Percentiles rank a stretch among this genome's conserved stretches.
Conservation (phyloP, 805 yeast genomes). For the Myxozyma vanderwaltii region DNA sequence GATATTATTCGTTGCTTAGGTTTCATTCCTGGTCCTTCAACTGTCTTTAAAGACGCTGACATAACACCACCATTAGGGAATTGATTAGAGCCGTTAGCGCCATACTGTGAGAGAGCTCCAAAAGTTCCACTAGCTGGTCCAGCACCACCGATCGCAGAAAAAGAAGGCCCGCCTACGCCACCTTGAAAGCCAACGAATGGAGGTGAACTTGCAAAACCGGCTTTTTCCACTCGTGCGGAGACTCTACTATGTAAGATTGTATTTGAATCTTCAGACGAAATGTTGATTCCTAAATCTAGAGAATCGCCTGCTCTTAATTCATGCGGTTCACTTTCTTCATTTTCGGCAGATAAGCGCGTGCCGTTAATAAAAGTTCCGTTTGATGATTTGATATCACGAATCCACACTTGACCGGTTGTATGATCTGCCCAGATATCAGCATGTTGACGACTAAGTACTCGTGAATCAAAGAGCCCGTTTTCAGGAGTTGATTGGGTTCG, state of each 20-base stretch:
- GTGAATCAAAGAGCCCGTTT: slow-evolving; percentile 91
- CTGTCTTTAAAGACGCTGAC: slow-evolving; percentile 19
- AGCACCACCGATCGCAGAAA: neutral
- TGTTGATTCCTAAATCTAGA: slow-evolving; percentile 93
- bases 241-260: slow-evolving; percentile 80
- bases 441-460: slow-evolving; percentile 90
- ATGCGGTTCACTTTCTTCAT: slow-evolving; percentile 53
- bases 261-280: slow-evolving; percentile 49
- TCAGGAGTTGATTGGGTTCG: slow-evolving; percentile 58
- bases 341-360: slow-evolving; percentile 62
- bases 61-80: slow-evolving; percentile 1
- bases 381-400: slow-evolving; percentile 85
- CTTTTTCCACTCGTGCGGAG: slow-evolving; percentile 76
- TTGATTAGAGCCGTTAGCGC: neutral
- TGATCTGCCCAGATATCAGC: slow-evolving; percentile 84
- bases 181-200: neutral
- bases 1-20: slow-evolving; percentile 27
- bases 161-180: neutral
- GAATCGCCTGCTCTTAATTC: slow-evolving; percentile 77
- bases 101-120: neutral
- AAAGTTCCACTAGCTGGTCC: neutral
- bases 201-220: slow-evolving; percentile 39
- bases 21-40: slow-evolving; percentile 13
- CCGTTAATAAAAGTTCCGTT: slow-evolving; percentile 94
- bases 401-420: slow-evolving; percentile 62